Base-by-base conservation (phyloP, 352 stramenopile genomes). In the Pythium oligandrum region DNA sequence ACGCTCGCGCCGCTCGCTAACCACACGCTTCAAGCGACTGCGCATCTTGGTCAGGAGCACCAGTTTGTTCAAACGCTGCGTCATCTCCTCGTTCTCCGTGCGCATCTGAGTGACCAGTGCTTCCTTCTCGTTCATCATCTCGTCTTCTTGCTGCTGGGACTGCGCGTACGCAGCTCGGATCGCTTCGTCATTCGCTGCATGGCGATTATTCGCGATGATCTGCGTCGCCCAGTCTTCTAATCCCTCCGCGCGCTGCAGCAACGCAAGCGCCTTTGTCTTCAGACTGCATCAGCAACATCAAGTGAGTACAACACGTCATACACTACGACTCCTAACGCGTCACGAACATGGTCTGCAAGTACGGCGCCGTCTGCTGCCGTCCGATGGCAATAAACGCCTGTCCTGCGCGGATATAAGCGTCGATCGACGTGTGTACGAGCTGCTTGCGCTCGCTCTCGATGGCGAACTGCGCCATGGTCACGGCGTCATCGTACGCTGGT, bases 181-280 rank as follows among this genome's bases (percentile, higher is more conserved):
- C 8, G 57, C 61, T 2, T 56, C 63, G 45, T 67, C 72, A 43
- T 61, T 70, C 17, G 43, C 53, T 17, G 35, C 30, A 1, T 35
- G 3, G 6, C 37, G 44, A 58, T 63, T 61, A 47, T 52, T 34
- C 10, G 67, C 62, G 45, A 78, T 59, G 6, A 88, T 64, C 4
- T 75, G 59, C 5, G 51, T 69, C 1, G 69, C 71, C 83, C 83
- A 93, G 12, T 81, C 78, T 6, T 82, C 75, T 8, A 93, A 54
- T 0, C 70, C 75, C 45, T 93, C 83, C 12, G 83, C 83, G 4
- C 83, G 80, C 57, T 89, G 70, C n/a, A 93, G 58, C 38, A 91
- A 50, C 32, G 78, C 68, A 4, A 90, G 66, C n/a, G 83, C 83
- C 66, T 90, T 93, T 30, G 82, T 73, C 49, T 87, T 86, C 1